phyloP scores from a whole-genome alignment of 2,329 filamentous ascomycete species.

The Colletotrichum karsti region DNA sequence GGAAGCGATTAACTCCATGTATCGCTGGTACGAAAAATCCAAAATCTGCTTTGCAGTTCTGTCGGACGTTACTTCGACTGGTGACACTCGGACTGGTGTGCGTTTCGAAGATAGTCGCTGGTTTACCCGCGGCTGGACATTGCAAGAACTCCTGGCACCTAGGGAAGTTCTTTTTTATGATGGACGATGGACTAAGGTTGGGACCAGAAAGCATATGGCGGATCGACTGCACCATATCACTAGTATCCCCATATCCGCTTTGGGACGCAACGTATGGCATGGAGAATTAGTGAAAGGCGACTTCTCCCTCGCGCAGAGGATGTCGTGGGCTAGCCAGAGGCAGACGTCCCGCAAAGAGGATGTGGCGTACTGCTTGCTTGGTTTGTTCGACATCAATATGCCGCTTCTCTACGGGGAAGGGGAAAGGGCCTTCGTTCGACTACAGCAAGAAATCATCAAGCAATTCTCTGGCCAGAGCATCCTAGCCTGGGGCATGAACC shows the following conservation, averaged over 20 bases:
- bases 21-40: constrained; percentile 42
- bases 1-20: too few relatives aligned
- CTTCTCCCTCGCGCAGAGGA: constrained; percentile 30
- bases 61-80: constrained; percentile 35
- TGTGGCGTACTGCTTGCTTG: constrained; percentile 37
- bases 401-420: constrained; percentile 39
- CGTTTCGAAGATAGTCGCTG: constrained; percentile 21
- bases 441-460: constrained; percentile 36
- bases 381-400: constrained; percentile 37
- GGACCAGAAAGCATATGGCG: constrained; percentile 8
- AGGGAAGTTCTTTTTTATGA: constrained; percentile 31
- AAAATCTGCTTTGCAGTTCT: constrained; percentile 42
- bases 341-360: constrained; percentile 35
- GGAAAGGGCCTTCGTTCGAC: constrained; percentile 31
- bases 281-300: too few relatives aligned
- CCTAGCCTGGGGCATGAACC: constrained; percentile 22
- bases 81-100: too few relatives aligned
- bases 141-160: constrained; percentile 32
- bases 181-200: constrained; percentile 11
- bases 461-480: constrained; percentile 20
- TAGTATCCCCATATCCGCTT: constrained; percentile 35
- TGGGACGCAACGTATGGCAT: too few relatives aligned
- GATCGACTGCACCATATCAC: constrained; percentile 37
- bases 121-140: constrained; percentile 2
- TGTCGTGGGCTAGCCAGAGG: constrained; percentile 37